These are phyloP conservation scores for Selaginella tamariscina DNA, from an alignment of 75 land plant species.

Conservation along the genomic window DNA sequence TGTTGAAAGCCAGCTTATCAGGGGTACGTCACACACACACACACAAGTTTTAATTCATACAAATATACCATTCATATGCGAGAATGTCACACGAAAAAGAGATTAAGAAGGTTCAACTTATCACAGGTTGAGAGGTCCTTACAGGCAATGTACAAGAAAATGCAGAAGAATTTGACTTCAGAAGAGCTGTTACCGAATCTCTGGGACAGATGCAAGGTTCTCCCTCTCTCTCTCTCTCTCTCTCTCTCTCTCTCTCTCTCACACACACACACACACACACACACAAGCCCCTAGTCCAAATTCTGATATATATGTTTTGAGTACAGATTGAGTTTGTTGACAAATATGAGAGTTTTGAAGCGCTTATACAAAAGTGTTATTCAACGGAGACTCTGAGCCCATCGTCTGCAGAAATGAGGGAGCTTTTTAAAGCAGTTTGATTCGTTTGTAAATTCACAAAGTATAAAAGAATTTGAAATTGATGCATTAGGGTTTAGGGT, in stretches of 20 bases:
- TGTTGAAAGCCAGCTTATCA: conserved; percentile 67
- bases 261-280: too few species aligned
- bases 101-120: too few species aligned
- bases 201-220: conserved; percentile 99
- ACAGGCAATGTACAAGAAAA: conserved; percentile 57
- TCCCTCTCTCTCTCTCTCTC: conserved; percentile 4
- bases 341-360: conserved; percentile 80
- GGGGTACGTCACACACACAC: conserved; percentile 42
- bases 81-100: too few species aligned
- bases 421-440: conserved; percentile 48
- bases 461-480: too few species aligned
- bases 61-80: too few species aligned
- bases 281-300: too few species aligned
- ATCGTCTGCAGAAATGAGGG: conserved; percentile 74
- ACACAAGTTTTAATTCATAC: neutral
- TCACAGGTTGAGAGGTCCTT: conserved; percentile 93
- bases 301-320: too few species aligned
- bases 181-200: conserved; percentile 91
- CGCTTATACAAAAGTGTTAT: conserved; percentile 63
- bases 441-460: too few species aligned
- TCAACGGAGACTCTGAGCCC: conserved; percentile 52
- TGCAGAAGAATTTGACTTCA: conserved; percentile 85
- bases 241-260: too few species aligned
- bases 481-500: too few species aligned
- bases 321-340: conserved; percentile 92